Base-by-base conservation (phyloP, 768 basidiomycete species). In the Leccinum boreale region DNA sequence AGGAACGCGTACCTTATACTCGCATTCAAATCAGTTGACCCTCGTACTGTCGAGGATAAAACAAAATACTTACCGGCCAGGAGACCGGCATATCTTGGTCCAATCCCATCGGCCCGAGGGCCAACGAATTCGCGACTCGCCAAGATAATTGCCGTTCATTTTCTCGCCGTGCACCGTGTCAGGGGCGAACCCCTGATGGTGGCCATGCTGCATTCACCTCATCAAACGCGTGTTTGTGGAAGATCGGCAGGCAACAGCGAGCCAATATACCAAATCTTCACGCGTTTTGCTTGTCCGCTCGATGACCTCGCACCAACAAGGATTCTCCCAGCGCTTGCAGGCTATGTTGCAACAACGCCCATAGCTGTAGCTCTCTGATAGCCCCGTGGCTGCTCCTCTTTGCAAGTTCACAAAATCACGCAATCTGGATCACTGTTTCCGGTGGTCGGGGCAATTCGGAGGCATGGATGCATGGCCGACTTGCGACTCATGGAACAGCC, bases 91-190 rank as follows among this genome's bases (percentile, higher is more conserved):
- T 35, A 65, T 55, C 63, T 48, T 51, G 26, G 36, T 23, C 56
- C 51, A 53, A 64, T 49, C 26, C 45, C 47, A n/a, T 47, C 55
- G 61, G 55, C 31, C 65, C 57, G 55, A 58, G 53, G 51, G 54
- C 28, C 50, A 39, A 39, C 57, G 3, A 58, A 56, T 58, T 58
- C 60, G 59, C 52, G 61, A 61, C 57, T 58, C 70, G 35, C 58
- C 58, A 58, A 49, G 52, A 55, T 57, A 55, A 45, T 57, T 70
- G 60, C 69, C 63, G 65, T 68, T 68, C 69, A 68, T 68, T 68
- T 60, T 42, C 52, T 47, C 35, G 5, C 52, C 26, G 48, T 23
- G 48, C 59, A 58, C 49, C 52, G 48, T 56, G 51, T 58, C 57
- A 71, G 55, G 58, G 62, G 53, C 10, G 28, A 44, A 39, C 68